These are phyloP conservation scores for Blastocystis sp. DNA, from an alignment of 352 stramenopile species.

Conservation along the genomic window DNA sequence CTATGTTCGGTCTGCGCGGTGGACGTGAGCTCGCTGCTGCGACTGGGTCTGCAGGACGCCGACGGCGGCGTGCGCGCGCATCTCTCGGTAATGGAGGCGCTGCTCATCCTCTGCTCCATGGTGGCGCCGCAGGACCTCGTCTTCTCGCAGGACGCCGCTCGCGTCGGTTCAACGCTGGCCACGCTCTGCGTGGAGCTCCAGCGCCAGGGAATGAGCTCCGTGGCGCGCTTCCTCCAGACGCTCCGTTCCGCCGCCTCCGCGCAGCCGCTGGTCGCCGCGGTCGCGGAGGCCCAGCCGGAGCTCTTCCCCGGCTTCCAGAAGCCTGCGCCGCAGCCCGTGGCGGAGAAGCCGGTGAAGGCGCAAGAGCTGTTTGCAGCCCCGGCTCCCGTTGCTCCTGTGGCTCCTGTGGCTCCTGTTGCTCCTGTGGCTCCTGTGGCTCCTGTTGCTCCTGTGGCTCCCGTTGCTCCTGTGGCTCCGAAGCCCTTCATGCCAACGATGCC, in stretches of 20 bases:
- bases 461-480: neutral
- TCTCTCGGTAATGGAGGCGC: neutral
- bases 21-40: slow-evolving; percentile 56
- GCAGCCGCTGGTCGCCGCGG: neutral
- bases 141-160: neutral
- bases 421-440: too few species aligned
- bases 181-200: neutral
- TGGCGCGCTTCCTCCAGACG: neutral
- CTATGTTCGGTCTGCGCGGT: slow-evolving; percentile 58
- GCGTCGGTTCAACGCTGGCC: neutral
- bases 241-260: neutral
- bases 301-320: neutral
- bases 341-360: neutral
- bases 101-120: slow-evolving; percentile 21
- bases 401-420: neutral
- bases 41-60: slow-evolving; percentile 13
- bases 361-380: neutral
- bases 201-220: neutral
- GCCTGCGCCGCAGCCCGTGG: neutral
- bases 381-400: too few species aligned
- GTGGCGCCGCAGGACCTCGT: neutral
- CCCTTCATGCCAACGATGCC: neutral
- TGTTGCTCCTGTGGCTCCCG: neutral
- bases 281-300: neutral
- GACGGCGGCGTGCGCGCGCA: neutral